Conservation (phyloP, 2,329 filamentous ascomycete genomes). For the Arthrocladium fulminans region DNA sequence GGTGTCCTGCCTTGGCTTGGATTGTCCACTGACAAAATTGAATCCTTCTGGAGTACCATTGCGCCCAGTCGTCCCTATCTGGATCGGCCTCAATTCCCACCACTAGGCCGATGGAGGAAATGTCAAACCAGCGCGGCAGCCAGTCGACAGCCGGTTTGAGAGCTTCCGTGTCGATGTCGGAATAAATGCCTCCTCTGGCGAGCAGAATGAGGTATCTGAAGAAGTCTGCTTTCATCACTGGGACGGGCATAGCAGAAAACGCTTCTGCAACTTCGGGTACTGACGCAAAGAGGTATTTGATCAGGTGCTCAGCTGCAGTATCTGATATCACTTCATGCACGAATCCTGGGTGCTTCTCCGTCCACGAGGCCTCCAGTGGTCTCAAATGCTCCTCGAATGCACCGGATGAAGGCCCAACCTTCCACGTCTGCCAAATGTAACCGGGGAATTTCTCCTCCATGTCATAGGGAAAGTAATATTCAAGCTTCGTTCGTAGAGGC, state of each 20-base stretch:
- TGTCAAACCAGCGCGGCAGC: constrained; percentile 71
- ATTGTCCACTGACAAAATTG: constrained; percentile 99
- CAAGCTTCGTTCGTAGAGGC: constrained; percentile 69
- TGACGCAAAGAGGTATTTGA: constrained; percentile 78
- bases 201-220: constrained; percentile 68
- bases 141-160: constrained; percentile 77
- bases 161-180: constrained; percentile 83
- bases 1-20: constrained; percentile 88
- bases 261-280: constrained; percentile 71
- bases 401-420: constrained; percentile 66
- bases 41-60: constrained; percentile 93
- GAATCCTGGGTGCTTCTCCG: constrained; percentile 75
- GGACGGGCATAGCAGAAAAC: constrained; percentile 62
- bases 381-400: constrained; percentile 68
- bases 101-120: constrained; percentile 71
- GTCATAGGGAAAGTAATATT: constrained; percentile 91
- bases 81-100: constrained; percentile 95
- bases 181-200: constrained; percentile 73
- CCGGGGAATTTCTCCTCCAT: constrained; percentile 81
- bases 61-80: constrained; percentile 79
- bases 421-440: constrained; percentile 99
- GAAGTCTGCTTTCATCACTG: constrained; percentile 70
- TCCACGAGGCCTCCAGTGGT: constrained; percentile 82
- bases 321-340: constrained; percentile 98
- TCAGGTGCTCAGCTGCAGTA: constrained; percentile 67